Base-by-base conservation (phyloP, 805 yeast species). In the Metschnikowia anglica region DNA sequence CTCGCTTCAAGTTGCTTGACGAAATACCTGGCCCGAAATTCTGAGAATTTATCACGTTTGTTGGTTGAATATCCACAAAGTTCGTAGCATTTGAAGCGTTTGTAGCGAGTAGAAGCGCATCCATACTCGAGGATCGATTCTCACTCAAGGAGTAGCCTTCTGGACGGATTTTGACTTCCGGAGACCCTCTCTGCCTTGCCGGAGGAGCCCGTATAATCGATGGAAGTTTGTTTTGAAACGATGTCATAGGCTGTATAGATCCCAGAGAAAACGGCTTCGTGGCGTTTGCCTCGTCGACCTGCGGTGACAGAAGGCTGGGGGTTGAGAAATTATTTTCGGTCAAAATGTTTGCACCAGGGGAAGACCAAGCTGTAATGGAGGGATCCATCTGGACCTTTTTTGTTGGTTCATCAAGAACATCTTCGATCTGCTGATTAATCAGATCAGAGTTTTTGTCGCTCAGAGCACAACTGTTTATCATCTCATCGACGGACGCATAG, bases 401-500 rank as follows among this genome's bases (percentile, higher is more conserved):
- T 11, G 27, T 9, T 10, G 33, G 5, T 10, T 26, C 37, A n/a
- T 34, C 16, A 9, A 27, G 19, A 11, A 13, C 37, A 15, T 19
- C 13, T 5, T 26, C 38, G 10, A 28, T 31, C 23, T 39, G 37
- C 16, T 21, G 32, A n/a, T 24, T 19, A 10, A 28, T 16, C 7
- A 26, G 5, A 13, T 36, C 45, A 15, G 32, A 38, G 12, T 39
- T 41, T 16, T 37, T 38, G 15, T 56, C 61, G 42, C 79, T 81
- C 54, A 74, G 76, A 10, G 78, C 70, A 47, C 85, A 79, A 54
- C 83, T 75, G 19, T 79, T 78, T 2, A 81, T 77, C 34, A 81
- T 71, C 52, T 81, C 86, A 39, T 74, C 81, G 32, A 78, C 78
- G 15, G 85, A 79, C 9, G 76, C 66, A 51, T 80, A 81, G 32